Evolutionary conservation across 495 filamentous ascomycete genomes (phyloP), one percentile per base, ranked within the genome.

Genomic region (Xylaria grammica): DNA sequence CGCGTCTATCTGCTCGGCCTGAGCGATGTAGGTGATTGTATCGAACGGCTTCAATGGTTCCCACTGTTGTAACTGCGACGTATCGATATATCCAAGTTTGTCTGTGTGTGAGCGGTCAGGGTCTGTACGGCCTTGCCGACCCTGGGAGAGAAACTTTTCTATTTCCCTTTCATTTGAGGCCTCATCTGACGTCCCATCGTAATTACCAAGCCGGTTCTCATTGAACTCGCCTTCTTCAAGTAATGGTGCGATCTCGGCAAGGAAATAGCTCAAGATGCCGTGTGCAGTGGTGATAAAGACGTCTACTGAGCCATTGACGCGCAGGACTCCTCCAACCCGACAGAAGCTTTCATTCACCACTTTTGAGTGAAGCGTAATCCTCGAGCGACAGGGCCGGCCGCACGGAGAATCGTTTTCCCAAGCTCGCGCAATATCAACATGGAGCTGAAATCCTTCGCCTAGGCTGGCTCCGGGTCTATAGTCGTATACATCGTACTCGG

Each of bases 291-390:
- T 45, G n/a, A n/a, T 45, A 13, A 19, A 19, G 42, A 7, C n/a
- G n/a, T 45, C 42, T 45, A 20, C 42, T n/a, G 42, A 45, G 20
- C 42, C 42, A 45, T 45, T 45, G 42, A 45, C n/a, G 20, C 42
- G 42, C 3, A 45, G 17, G 42, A 45, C n/a, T 3, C 42, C 42
- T n/a, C 42, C 42, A 45, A 45, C n/a, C n/a, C 42, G 5, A 45
- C 1, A 45, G 42, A 45, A 45, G 42, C 42, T 45, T 45, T 45
- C 42, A 8, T 20, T 45, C 42, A 45, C 42, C 42, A 45, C 42
- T 20, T n/a, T 45, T 45, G 42, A 45, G 15, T 19, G 42, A n/a
- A 45, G n/a, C 15, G 42, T 45, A n/a, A 45, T 45, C n/a, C 42
- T 45, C 20, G 42, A 45, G 42, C 42, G 42, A 20, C 42, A 45